Evolutionary conservation across 148 eudicot species (phyloP), one percentile per base, ranked within the genome.

Genomic region (Hydrangea macrophylla): DNA sequence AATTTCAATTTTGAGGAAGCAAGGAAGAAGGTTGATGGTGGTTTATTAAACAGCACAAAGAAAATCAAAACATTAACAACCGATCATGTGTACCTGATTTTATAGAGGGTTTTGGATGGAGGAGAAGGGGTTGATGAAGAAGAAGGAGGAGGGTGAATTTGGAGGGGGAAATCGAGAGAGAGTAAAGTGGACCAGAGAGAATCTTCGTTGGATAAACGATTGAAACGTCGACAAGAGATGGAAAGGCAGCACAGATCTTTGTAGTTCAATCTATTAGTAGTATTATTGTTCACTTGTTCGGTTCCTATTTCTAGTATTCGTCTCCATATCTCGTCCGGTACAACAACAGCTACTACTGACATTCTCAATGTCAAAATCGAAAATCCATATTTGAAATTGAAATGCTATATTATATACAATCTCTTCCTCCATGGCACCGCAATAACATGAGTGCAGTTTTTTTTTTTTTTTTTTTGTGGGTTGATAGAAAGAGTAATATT

Each of bases 261-360:
- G 88, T 69, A 84, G 62, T 24, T 81, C 7, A 92, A 59, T 37
- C 2, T 36, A n/a, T 64, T 73, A 24, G 75, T 56, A 67, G 37
- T 66, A n/a, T n/a, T n/a, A n/a, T n/a, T n/a, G n/a, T n/a, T n/a
- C n/a, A n/a, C n/a, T n/a, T n/a, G n/a, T 72, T 61, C 26, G 6
- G 81, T 56, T 40, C 92, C 96, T 9, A 77, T 68, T 70, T 92
- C 92, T 17, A 89, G 56, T 15, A 92, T 84, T 64, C 76, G 75
- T 61, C 81, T 69, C 92, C 92, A 87, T 11, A 92, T 74, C 71
- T 87, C 97, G 75, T 92, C 92, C 30, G 97, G 97, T 42, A 92
- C 78, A 37, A 54, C 97, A 73, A 89, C 92, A 26, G 97, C 96
- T 42, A 92, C 78, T 32, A 54, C 76, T 72, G 70, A 55, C 74